Conservation (phyloP, 2,329 filamentous ascomycete genomes). For the Beauveria scarabaeidicola region DNA sequence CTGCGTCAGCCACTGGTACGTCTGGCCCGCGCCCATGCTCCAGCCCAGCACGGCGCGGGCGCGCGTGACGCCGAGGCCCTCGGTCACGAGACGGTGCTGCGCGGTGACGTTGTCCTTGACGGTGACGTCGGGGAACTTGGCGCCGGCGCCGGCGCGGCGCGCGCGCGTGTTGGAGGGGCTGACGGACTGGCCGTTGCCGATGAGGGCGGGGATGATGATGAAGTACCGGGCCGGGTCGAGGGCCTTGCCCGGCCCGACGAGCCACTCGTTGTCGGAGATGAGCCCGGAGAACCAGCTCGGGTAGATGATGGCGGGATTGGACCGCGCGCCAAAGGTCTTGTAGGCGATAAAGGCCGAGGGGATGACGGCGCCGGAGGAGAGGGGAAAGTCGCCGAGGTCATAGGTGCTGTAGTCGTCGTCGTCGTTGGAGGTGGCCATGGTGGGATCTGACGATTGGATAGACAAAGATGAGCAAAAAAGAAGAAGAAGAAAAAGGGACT, state of each 20-base stretch:
- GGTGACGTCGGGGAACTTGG: conserved; percentile 34
- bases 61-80: conserved; percentile 32
- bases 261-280: conserved; percentile 67
- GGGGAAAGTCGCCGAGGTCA: conserved; percentile 55
- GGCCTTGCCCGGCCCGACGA: conserved; percentile 57
- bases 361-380: conserved; percentile 56
- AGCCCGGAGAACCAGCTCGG: conserved; percentile 60
- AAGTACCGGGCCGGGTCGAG: conserved; percentile 48
- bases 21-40: conserved; percentile 47
- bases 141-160: conserved; percentile 15
- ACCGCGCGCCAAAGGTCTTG: conserved; percentile 61
- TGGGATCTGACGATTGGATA: neutral
- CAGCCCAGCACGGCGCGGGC: conserved; percentile 43
- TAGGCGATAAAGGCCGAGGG: conserved; percentile 62
- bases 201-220: conserved; percentile 41
- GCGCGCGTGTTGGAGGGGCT: conserved; percentile 40
- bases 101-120: conserved; percentile 45
- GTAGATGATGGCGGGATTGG: conserved; percentile 60
- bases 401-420: conserved; percentile 32
- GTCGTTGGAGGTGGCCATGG: neutral
- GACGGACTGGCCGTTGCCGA: conserved; percentile 45
- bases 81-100: conserved; percentile 34
- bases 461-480: neutral
- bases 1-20: conserved; percentile 43
- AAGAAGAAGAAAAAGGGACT: neutral